Evolutionary conservation across 176 grass and related monocot species (phyloP), one percentile per base, ranked within the genome.

Genomic region (Phoenix dactylifera): DNA sequence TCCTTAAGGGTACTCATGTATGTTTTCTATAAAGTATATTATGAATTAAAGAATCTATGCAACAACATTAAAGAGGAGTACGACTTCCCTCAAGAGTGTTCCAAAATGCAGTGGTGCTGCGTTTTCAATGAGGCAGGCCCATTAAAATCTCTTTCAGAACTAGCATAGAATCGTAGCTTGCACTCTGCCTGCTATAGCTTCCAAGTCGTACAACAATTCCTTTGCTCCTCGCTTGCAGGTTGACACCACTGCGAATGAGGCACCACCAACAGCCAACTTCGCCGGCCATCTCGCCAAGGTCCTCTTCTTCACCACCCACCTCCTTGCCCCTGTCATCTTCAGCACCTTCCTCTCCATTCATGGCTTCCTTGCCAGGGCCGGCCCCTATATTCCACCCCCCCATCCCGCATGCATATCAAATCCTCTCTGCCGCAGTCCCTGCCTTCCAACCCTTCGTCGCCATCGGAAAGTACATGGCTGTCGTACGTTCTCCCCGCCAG

Each of bases 261-360:
- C 59, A 19, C 16, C 48, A 48, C 29, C 39, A 7, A 1, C 25
- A 5, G 25, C 55, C 65, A 75, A 60, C 64, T 76, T 97, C 83
- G 30, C 55, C 26, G 69, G 84, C 50, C 72, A 61, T 35, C 30
- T 79, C 49, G 78, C 79, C 17, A 80, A 82, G 66, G 1, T 76
- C 63, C 60, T 88, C 49, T 97, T 97, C 75, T 67, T 88, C 20
- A 20, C 20, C 20, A 15, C 75, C 5, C 87, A 97, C 79, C 73
- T 88, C 56, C 5, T 91, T 29, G 74, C 69, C 80, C 81, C 87
- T 66, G 56, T 58, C 68, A 69, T 80, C 55, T 59, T 91, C 65
- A 69, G 86, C 68, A 54, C 76, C 52, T 85, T 85, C 70, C 84
- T 97, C 17, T 66, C 78, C 15, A 50, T 87, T 17, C 62, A 77